Conservation (phyloP, 805 yeast genomes). For the Candida coquimbonensis region DNA sequence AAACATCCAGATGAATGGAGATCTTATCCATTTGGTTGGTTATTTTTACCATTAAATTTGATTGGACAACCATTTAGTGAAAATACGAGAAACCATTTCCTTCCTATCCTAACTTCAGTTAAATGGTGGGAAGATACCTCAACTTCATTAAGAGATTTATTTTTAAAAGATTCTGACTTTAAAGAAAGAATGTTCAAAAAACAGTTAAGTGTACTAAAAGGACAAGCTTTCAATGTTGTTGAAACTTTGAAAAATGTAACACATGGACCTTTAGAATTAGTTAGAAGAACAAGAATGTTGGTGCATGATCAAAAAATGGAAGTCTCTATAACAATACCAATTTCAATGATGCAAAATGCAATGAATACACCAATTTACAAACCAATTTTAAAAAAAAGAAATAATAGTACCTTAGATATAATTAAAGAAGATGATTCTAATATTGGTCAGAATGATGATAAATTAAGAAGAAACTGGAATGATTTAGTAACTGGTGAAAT, state of each 20-base stretch:
- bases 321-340: constrained; percentile 40
- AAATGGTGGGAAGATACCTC: constrained; percentile 68
- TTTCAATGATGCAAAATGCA: constrained; percentile 33
- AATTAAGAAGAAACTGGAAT: constrained; percentile 26
- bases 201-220: constrained; percentile 66
- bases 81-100: constrained; percentile 46
- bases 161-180: constrained; percentile 53
- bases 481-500: constrained; percentile 25
- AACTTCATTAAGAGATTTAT: constrained; percentile 37
- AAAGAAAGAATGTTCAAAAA: constrained; percentile 58
- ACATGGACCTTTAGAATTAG: constrained; percentile 64
- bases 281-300: constrained; percentile 47
- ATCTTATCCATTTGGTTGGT: constrained; percentile 75
- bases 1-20: constrained; percentile 80
- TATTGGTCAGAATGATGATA: neutral
- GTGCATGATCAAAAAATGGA: constrained; percentile 58
- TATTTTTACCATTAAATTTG: constrained; percentile 53
- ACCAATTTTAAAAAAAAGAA: neutral
- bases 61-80: constrained; percentile 63
- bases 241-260: constrained; percentile 50
- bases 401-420: neutral
- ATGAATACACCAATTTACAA: constrained; percentile 32
- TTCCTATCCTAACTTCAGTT: constrained; percentile 51
- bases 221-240: constrained; percentile 71
- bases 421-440: neutral